Evolutionary conservation across 306 rosid species (phyloP), one percentile per base, ranked within the genome.

Genomic region (Ormosia emarginata): DNA sequence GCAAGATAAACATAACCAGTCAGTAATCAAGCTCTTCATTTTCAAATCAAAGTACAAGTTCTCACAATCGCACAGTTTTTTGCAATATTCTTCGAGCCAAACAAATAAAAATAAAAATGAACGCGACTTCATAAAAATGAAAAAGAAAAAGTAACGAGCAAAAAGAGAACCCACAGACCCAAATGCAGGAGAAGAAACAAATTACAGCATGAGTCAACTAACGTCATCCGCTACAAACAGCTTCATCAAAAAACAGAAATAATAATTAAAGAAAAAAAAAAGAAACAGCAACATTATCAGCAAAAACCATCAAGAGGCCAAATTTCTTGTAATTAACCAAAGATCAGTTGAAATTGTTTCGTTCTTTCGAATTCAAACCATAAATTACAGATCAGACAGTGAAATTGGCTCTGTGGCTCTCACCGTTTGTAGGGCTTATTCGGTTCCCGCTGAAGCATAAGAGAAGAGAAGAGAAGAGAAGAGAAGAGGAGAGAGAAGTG

Each of bases 371-470:
- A 77, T 63, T 70, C 40, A 82, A 85, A 82, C 89, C 87, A 89
- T 80, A 91, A 80, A 72, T 53, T 41, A 32, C 80, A 89, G 90
- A 84, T 86, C 88, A 71, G 82, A 70, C 3, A 61, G 57, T 34
- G 64, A 73, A 82, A 67, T 67, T 32, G 55, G 30, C 41, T 59
- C 30, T 2, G 67, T 13, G 75, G 57, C 1, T 36, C 89, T 87
- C 57, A 83, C 87, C 85, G 43, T 80, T 49, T 64, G 82, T 73
- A 64, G 88, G 88, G 87, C 80, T 70, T 85, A 82, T 36, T 67
- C 36, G 70, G 68, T 47, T 66, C 63, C 36, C 33, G 83, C 46
- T 41, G 71, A 63, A 74, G 57, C 62, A 55, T 53, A 33, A 7
- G 47, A 9, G 47, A 41, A 41, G 47, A 40, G 2, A n/a, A n/a